These are phyloP conservation scores for Dictyostelium gargantuum DNA, from an alignment of 208 protist species.

Conservation along the genomic window DNA sequence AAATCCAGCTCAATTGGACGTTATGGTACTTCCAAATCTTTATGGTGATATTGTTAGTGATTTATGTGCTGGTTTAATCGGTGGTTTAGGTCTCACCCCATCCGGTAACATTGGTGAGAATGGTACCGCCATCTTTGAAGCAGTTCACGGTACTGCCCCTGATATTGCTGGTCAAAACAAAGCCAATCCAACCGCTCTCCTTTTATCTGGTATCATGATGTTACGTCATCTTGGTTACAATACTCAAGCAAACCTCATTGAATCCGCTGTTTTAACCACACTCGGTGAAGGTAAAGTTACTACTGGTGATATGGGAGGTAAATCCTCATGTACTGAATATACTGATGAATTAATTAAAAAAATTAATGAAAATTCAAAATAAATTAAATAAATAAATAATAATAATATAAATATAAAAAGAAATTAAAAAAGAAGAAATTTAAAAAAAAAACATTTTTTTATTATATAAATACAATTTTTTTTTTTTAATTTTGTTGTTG, in stretches of 20 bases:
- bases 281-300: slow-evolving; percentile 66
- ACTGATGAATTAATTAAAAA: slow-evolving; percentile 48
- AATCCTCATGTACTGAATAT: slow-evolving; percentile 58
- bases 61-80: slow-evolving; percentile 74
- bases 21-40: slow-evolving; percentile 80
- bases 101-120: slow-evolving; percentile 79
- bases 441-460: not conserved
- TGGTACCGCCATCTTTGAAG: slow-evolving; percentile 78
- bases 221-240: slow-evolving; percentile 74
- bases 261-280: slow-evolving; percentile 60
- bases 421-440: not conserved
- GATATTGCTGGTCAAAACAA: slow-evolving; percentile 78
- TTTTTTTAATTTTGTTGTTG: too few species aligned
- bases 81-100: slow-evolving; percentile 76
- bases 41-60: slow-evolving; percentile 81
- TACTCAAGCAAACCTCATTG: slow-evolving; percentile 67
- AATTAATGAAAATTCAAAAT: not conserved
- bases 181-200: slow-evolving; percentile 79
- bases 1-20: slow-evolving; percentile 70
- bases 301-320: slow-evolving; percentile 77
- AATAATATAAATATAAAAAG: not conserved
- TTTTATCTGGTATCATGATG: slow-evolving; percentile 77
- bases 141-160: slow-evolving; percentile 76
- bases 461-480: too few species aligned
- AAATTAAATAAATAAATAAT: not conserved